Conservation (phyloP, 108 stramenopile species). For the Pseudonitzschia delicatissima region DNA sequence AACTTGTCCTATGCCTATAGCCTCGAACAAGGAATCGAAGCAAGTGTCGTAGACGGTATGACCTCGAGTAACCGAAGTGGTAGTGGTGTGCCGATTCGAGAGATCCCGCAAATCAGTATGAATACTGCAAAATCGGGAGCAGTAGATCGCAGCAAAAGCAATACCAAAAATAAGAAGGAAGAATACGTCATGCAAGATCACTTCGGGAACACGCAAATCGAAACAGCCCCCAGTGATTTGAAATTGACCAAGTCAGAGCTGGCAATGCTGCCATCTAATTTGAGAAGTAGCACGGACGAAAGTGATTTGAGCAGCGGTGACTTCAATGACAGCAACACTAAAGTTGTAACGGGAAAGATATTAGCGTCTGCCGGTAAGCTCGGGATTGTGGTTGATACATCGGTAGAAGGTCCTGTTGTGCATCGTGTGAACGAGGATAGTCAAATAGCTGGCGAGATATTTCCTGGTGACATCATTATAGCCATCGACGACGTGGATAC, state of each 20-base stretch:
- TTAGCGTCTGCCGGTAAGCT: slow-evolving; percentile 77
- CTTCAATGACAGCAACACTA: background rate
- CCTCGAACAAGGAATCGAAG: slow-evolving; percentile 49
- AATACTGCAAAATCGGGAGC: background rate
- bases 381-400: slow-evolving; percentile 83
- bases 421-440: slow-evolving; percentile 54
- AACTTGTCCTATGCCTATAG: slow-evolving; percentile 56
- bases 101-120: slow-evolving; percentile 1
- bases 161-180: background rate
- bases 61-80: background rate
- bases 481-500: slow-evolving; percentile 78
- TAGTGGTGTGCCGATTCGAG: background rate
- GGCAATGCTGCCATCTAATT: slow-evolving; percentile 30
- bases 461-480: slow-evolving; percentile 68
- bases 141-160: background rate
- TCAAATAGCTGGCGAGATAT: slow-evolving; percentile 51
- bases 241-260: slow-evolving; percentile 31
- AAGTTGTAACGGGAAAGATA: slow-evolving; percentile 27
- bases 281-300: slow-evolving; percentile 17
- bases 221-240: slow-evolving; percentile 18
- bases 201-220: background rate
- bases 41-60: slow-evolving; percentile 16
- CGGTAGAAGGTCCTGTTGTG: slow-evolving; percentile 75
- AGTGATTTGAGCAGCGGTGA: background rate
- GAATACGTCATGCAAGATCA: background rate